phyloP scores from a whole-genome alignment of 805 yeast genomes.

The Metschnikowia picachoensis region DNA sequence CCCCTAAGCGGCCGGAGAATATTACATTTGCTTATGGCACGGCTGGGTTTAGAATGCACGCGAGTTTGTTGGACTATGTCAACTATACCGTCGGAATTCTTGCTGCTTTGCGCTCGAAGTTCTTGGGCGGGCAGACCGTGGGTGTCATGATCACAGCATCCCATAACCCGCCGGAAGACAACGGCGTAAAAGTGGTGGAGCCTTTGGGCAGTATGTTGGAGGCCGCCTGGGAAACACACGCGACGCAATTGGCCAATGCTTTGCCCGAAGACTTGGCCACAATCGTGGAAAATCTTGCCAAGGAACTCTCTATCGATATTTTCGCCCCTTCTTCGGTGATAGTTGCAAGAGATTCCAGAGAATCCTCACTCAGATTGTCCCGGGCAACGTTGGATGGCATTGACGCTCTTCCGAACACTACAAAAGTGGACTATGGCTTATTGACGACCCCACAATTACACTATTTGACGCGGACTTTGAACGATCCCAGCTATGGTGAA shows the following conservation, averaged over 20 bases:
- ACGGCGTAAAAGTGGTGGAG: conserved; percentile 70
- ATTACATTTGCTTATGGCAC: conserved; percentile 75
- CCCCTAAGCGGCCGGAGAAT: conserved; percentile 43
- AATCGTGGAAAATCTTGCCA: conserved; percentile 36
- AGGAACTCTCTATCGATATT: conserved; percentile 45
- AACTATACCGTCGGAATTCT: conserved; percentile 78
- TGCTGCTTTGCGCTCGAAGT: conserved; percentile 79
- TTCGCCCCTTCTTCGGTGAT: conserved; percentile 44
- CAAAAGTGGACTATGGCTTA: conserved; percentile 55
- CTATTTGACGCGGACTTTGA: conserved; percentile 70
- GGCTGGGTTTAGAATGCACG: conserved; percentile 88
- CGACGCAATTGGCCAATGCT: conserved; percentile 78
- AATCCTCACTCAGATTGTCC: conserved; percentile 66
- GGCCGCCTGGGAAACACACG: conserved; percentile 77
- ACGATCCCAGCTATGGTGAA: conserved; percentile 61
- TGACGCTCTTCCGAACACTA: conserved; percentile 40
- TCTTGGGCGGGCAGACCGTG: conserved; percentile 59
- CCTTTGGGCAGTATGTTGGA: conserved; percentile 90
- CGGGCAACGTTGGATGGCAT: conserved; percentile 61
- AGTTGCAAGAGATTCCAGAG: conserved; percentile 86
- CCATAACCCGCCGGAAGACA: conserved; percentile 85
- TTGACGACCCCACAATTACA: conserved; percentile 95
- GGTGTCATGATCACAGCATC: conserved; percentile 98
- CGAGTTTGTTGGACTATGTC: conserved; percentile 68
- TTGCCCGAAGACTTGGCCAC: conserved; percentile 40